Percentiles rank a stretch among this genome's conserved stretches.
These are phyloP conservation scores for Warburgia ugandensis DNA, from an alignment of 164 flowering plant species.

Conservation along the genomic window DNA sequence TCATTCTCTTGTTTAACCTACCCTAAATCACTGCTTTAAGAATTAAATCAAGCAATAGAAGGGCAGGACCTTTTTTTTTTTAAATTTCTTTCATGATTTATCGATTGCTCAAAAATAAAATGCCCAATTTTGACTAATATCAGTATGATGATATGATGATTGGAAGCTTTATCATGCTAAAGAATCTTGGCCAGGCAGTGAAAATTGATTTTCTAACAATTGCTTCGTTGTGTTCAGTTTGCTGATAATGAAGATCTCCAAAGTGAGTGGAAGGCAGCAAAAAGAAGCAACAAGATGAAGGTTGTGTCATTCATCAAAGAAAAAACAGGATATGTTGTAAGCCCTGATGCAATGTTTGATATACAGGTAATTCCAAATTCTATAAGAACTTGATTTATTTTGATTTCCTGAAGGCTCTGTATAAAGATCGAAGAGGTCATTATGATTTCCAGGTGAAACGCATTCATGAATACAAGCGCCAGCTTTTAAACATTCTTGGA, in stretches of 20 bases:
- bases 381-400: neutral
- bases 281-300: constrained; percentile 71
- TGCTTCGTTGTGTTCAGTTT: constrained; percentile 50
- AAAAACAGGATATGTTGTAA: constrained; percentile 79
- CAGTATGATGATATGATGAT: too few species aligned
- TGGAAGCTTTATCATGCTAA: too few species aligned
- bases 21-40: too few species aligned
- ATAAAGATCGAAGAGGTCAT: neutral
- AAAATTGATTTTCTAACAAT: too few species aligned
- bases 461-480: constrained; percentile 94
- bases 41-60: too few species aligned
- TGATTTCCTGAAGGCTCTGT: neutral
- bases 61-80: too few species aligned
- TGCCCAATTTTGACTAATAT: too few species aligned
- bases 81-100: too few species aligned
- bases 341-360: constrained; percentile 92
- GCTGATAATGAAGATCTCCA: constrained; percentile 86
- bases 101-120: too few species aligned
- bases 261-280: constrained; percentile 67
- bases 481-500: constrained; percentile 82
- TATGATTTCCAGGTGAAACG: constrained; percentile 67
- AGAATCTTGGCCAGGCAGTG: too few species aligned
- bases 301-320: constrained; percentile 64
- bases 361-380: constrained; percentile 50
- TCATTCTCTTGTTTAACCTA: too few species aligned